These are phyloP conservation scores for Irpex sp. DNA, from an alignment of 1,284 basidiomycete species.

Conservation along the genomic window DNA sequence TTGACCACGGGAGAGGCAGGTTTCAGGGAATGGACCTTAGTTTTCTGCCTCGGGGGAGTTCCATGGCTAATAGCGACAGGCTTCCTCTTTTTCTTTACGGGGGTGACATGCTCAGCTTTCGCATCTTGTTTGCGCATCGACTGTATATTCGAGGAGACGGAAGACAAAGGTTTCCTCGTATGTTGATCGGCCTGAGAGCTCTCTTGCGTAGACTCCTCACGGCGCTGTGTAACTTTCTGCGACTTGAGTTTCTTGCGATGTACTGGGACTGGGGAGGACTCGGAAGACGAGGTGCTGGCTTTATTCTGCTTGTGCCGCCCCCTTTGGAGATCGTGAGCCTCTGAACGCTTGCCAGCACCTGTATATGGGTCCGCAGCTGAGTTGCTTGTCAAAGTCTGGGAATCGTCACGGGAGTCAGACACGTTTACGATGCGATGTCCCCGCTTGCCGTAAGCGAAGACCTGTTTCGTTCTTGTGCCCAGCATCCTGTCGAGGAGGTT, in stretches of 20 bases:
- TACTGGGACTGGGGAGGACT: background rate
- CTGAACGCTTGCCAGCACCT: background rate
- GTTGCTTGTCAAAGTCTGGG: background rate
- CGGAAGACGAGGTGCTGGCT: background rate
- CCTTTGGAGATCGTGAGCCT: background rate
- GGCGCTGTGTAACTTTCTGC: background rate
- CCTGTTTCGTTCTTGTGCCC: slow-evolving; percentile 58
- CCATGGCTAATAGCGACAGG: background rate
- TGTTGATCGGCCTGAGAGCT: background rate
- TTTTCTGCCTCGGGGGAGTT: background rate
- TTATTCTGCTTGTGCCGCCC: background rate
- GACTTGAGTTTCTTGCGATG: background rate
- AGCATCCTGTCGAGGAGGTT: slow-evolving; percentile 31
- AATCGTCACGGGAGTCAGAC: slow-evolving; percentile 26
- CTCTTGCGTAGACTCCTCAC: background rate
- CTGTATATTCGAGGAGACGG: slow-evolving; percentile 8
- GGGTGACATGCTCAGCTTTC: slow-evolving; percentile 2
- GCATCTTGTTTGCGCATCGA: background rate
- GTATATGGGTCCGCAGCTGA: background rate
- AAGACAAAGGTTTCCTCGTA: slow-evolving; percentile 4
- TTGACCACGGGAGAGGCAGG: slow-evolving; percentile 43
- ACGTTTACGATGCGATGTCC: slow-evolving; percentile 56
- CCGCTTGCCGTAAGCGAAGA: slow-evolving; percentile 64
- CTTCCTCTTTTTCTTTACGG: slow-evolving; percentile 2
- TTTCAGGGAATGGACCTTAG: slow-evolving; percentile 14